phyloP scores from a whole-genome alignment of 257 asterid genomes.

The Forsythia suspensa region DNA sequence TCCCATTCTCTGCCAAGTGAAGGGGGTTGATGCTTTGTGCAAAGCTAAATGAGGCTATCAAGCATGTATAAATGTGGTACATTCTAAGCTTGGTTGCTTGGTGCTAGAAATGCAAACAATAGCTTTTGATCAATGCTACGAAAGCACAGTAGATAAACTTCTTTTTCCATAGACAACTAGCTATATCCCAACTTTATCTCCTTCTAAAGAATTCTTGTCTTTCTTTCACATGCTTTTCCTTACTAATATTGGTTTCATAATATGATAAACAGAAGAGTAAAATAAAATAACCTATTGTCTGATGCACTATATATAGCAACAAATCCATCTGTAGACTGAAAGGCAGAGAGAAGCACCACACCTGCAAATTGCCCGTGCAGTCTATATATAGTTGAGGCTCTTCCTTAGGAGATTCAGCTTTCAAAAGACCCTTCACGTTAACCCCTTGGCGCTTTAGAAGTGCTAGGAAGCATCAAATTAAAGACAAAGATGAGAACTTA shows the following conservation, averaged over 20 bases:
- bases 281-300: background rate
- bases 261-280: conserved; percentile 3
- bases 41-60: background rate
- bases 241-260: background rate
- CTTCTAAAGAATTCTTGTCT: conserved; percentile 1
- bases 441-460: conserved; percentile 94
- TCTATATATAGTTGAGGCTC: conserved; percentile 87
- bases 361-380: conserved; percentile 97
- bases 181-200: background rate
- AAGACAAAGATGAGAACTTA: conserved; percentile 21
- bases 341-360: conserved; percentile 27
- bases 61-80: background rate
- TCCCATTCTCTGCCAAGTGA: background rate
- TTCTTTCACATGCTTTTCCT: conserved; percentile 7
- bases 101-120: background rate
- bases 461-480: conserved; percentile 49
- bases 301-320: conserved; percentile 4
- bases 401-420: conserved; percentile 76
- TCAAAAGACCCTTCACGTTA: conserved; percentile 89
- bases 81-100: background rate
- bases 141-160: background rate
- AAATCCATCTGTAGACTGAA: background rate
- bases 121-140: background rate
- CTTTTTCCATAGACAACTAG: background rate
- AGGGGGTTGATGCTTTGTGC: background rate